Base-by-base conservation (phyloP, 2,329 filamentous ascomycete species). In the Fusarium sp. region DNA sequence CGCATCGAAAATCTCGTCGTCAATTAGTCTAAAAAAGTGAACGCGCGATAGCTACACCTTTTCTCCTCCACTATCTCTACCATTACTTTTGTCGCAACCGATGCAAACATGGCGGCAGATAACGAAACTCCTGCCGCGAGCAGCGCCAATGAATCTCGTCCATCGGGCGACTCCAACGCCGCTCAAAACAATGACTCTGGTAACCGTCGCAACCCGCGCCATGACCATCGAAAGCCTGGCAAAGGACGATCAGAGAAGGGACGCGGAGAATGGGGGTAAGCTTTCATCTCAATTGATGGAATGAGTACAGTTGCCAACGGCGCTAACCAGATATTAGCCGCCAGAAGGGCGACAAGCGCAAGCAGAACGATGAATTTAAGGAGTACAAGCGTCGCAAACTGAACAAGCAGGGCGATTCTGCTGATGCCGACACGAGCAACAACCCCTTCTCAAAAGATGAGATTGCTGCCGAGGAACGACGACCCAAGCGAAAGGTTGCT, bases 401-500 rank as follows among this genome's bases (percentile, higher is more conserved):
- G 57, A 78, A 78, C 70, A 75, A 76, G 62, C 63, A 78, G 39
- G 79, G 80, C 68, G 77, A 79, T 28, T 61, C 71, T n/a, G 69
- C 76, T 24, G 73, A 77, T 33, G 70, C 49, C 43, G 76, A 75
- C 16, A 62, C 68, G 20, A 74, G 71, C 66, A 76, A 71, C 49
- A 88, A 88, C 60, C 82, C 84, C 38, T 89, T 89, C 73, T 81
- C 82, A 55, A 87, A 92, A 73, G 93, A 96, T 69, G 94, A 98
- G 81, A 95, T 98, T 72, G 93, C 92, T 15, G 89, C 90, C 46
- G 96, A 99, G 79, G 91, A 91, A 77, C 90, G 95, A 69, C 89
- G 90, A 58, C 96, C 96, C 24, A 99, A 99, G 86, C 91, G 93
- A 80, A 99, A 99, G 84, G 95, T 98, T 49, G 96, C 95, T 39